Conservation (phyloP, 2,329 filamentous ascomycete species). For the Ascochyta rabiei region DNA sequence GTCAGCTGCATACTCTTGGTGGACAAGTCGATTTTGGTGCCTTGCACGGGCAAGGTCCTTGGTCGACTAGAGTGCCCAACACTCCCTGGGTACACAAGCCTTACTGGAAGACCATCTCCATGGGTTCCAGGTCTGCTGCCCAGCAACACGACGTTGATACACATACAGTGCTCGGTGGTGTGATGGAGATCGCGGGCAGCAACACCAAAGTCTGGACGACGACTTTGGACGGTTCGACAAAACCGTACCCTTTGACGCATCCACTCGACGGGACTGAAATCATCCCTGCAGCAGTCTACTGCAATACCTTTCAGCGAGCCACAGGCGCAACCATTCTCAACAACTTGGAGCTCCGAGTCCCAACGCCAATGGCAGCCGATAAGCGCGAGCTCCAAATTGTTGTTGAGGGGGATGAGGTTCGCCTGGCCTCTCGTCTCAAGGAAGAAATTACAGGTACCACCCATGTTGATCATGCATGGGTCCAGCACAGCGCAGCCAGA, state of each 20-base stretch:
- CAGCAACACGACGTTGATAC: slow-evolving; percentile 23
- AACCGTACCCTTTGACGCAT: slow-evolving; percentile 52
- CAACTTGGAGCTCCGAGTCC: slow-evolving; percentile 46
- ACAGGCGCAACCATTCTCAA: slow-evolving; percentile 36
- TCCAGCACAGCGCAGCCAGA: slow-evolving; percentile 39
- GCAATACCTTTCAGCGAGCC: slow-evolving; percentile 51
- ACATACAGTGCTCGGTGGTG: slow-evolving; percentile 23
- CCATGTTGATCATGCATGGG: slow-evolving; percentile 35
- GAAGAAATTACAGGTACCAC: background rate
- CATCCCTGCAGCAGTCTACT: slow-evolving; percentile 50
- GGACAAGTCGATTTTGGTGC: slow-evolving; percentile 33
- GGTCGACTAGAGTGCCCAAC: slow-evolving; percentile 18
- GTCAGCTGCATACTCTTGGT: slow-evolving; percentile 40
- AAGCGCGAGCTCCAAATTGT: slow-evolving; percentile 49
- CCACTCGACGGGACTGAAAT: slow-evolving; percentile 53
- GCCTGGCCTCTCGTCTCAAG: slow-evolving; percentile 44
- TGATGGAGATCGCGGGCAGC: slow-evolving; percentile 17
- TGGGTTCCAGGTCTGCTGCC: background rate
- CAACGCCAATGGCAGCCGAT: slow-evolving; percentile 43
- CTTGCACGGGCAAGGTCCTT: slow-evolving; percentile 7
- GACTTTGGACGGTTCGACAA: slow-evolving; percentile 45
- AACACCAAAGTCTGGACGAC: slow-evolving; percentile 34
- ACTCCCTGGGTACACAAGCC: slow-evolving; percentile 37
- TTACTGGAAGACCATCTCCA: slow-evolving; percentile 25
- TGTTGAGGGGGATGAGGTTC: slow-evolving; percentile 37